Evolutionary conservation across 352 stramenopile species (phyloP).

Genomic region (Albugo laibachii): DNA sequence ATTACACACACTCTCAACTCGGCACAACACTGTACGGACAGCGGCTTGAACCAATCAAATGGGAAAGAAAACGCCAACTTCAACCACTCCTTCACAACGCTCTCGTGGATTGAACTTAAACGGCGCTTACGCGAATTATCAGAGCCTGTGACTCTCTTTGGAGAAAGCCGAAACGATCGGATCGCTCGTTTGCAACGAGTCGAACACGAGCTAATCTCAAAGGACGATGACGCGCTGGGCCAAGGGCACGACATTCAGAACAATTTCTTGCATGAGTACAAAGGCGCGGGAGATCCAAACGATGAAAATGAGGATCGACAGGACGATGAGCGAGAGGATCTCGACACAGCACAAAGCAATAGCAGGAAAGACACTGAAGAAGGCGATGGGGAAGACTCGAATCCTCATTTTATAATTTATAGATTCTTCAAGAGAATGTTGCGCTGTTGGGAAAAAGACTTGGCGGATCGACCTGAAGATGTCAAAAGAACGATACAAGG

Average conservation of each 20-base stretch:
- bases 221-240: slow-evolving; percentile 45
- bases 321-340: not conserved
- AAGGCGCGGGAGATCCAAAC: slow-evolving; percentile 22
- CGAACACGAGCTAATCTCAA: slow-evolving; percentile 41
- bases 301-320: slow-evolving; percentile 6
- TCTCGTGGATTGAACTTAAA: slow-evolving; percentile 62
- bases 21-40: not conserved
- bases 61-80: slow-evolving; percentile 5
- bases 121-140: slow-evolving; percentile 56
- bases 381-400: slow-evolving; percentile 15
- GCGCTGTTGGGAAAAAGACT: slow-evolving; percentile 85
- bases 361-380: slow-evolving; percentile 6
- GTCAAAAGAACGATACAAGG: slow-evolving; percentile 82
- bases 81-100: slow-evolving; percentile 5
- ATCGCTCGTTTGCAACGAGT: slow-evolving; percentile 37
- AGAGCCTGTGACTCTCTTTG: slow-evolving; percentile 77
- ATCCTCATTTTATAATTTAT: slow-evolving; percentile 55
- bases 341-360: not conserved
- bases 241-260: slow-evolving; percentile 63
- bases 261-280: slow-evolving; percentile 27
- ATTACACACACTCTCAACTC: not conserved
- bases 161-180: slow-evolving; percentile 39
- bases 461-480: slow-evolving; percentile 66
- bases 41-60: not conserved
- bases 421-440: slow-evolving; percentile 90